Evolutionary conservation across 129 eudicot genomes (phyloP).

Genomic region (Flaveria ramosissima): DNA sequence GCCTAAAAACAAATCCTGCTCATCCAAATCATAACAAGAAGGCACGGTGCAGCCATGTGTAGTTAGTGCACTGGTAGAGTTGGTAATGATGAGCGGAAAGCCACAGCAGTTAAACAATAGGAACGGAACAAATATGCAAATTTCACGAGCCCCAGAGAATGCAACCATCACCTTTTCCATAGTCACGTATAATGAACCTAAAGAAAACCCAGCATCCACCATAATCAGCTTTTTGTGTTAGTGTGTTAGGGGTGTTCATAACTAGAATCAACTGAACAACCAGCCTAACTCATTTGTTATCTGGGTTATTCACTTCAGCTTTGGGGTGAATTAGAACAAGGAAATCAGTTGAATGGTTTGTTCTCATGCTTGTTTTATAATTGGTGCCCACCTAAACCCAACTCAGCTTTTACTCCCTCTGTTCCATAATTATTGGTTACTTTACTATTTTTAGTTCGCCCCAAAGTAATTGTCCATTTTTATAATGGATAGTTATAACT

Average conservation of each 20-base stretch:
- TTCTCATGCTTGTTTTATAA: background rate
- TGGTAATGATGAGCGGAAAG: constrained; percentile 60
- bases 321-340: background rate
- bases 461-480: background rate
- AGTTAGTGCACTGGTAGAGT: constrained; percentile 52
- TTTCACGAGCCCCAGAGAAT: constrained; percentile 89
- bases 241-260: constrained; percentile 16
- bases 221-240: constrained; percentile 26
- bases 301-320: constrained; percentile 3
- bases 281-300: background rate
- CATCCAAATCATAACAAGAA: constrained; percentile 79
- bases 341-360: background rate
- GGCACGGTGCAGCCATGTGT: constrained; percentile 56
- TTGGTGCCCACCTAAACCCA: background rate
- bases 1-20: constrained; percentile 39
- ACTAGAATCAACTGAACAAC: background rate
- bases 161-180: constrained; percentile 93
- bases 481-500: background rate
- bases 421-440: background rate
- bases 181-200: constrained; percentile 74
- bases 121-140: constrained; percentile 77
- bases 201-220: constrained; percentile 17
- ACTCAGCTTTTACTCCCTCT: background rate
- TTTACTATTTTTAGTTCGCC: background rate
- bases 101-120: constrained; percentile 86